A percentile compares a stretch with the other conserved stretches of the same genome.
Evolutionary conservation across 192 early-diverging fungal genomes (phyloP).

Genomic region (Linnemannia exigua): DNA sequence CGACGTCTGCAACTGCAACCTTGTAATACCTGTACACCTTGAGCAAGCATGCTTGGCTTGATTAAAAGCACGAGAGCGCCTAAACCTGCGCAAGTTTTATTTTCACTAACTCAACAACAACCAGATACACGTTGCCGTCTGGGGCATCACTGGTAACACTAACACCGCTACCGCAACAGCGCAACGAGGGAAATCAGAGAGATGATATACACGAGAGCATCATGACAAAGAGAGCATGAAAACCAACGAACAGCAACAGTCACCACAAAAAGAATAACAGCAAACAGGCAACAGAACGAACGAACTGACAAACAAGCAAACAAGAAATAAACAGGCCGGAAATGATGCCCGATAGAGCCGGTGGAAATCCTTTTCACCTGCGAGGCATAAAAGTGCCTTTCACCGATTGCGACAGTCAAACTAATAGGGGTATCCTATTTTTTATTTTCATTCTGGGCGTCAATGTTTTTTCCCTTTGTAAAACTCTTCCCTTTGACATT

Average conservation of each 20-base stretch:
- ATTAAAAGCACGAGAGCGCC: slow-evolving; percentile 5
- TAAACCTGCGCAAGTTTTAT: not conserved
- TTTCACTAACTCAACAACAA: not conserved
- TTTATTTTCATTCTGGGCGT: not conserved
- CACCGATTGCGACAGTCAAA: not conserved
- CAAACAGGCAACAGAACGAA: not conserved
- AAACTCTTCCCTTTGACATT: too few relatives aligned
- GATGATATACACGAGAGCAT: not conserved
- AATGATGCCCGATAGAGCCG: not conserved
- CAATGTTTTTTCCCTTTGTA: not conserved
- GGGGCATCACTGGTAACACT: not conserved
- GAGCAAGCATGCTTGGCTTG: not conserved
- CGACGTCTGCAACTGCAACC: too few relatives aligned
- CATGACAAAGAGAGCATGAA: too few relatives aligned
- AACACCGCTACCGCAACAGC: not conserved
- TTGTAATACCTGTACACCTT: not conserved
- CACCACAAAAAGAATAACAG: not conserved
- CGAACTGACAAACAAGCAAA: not conserved
- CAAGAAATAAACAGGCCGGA: not conserved
- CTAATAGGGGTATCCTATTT: not conserved
- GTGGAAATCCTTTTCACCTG: not conserved
- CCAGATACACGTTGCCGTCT: not conserved
- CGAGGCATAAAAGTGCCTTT: not conserved
- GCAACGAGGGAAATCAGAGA: too few relatives aligned
- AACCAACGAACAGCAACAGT: too few relatives aligned